Evolutionary conservation across 2,329 filamentous ascomycete genomes (phyloP).

Genomic region (Talaromyces islandicus): DNA sequence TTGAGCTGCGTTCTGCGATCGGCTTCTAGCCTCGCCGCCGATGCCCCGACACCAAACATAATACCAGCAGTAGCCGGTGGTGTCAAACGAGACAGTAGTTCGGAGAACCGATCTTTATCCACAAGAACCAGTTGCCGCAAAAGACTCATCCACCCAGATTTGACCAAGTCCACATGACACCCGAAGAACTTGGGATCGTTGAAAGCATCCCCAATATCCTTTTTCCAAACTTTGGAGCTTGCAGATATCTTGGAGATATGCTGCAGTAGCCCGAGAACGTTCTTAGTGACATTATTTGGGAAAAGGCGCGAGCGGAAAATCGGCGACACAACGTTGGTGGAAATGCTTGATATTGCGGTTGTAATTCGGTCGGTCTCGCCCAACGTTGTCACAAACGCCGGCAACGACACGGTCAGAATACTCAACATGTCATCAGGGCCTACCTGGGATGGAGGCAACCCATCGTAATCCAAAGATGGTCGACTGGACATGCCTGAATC

Average conservation of each 20-base stretch:
- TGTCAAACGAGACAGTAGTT: slow-evolving; percentile 71
- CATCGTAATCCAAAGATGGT: slow-evolving; percentile 38
- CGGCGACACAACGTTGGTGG: slow-evolving; percentile 74
- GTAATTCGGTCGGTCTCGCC: slow-evolving; percentile 79
- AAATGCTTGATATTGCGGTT: slow-evolving; percentile 72
- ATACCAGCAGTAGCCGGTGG: slow-evolving; percentile 90
- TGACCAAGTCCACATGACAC: slow-evolving; percentile 59
- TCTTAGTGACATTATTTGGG: slow-evolving; percentile 73
- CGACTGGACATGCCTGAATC: slow-evolving; percentile 41
- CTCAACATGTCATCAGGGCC: slow-evolving; percentile 70
- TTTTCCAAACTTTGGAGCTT: slow-evolving; percentile 85
- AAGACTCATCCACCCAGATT: slow-evolving; percentile 73
- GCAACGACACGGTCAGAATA: slow-evolving; percentile 72
- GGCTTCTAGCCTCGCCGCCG: slow-evolving; percentile 87
- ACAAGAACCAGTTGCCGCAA: slow-evolving; percentile 75
- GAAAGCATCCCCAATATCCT: slow-evolving; percentile 86
- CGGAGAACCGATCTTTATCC: slow-evolving; percentile 83
- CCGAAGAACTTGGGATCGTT: slow-evolving; percentile 82
- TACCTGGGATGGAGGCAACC: slow-evolving; percentile 30
- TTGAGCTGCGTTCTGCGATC: slow-evolving; percentile 90
- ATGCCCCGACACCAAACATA: slow-evolving; percentile 96
- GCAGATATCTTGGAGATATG: slow-evolving; percentile 72
- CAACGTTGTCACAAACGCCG: slow-evolving; percentile 74
- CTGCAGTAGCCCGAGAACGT: slow-evolving; percentile 65
- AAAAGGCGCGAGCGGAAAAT: slow-evolving; percentile 78